Evolutionary conservation across 2,329 filamentous ascomycete genomes (phyloP).

Genomic region (Xylariaceae sp.): DNA sequence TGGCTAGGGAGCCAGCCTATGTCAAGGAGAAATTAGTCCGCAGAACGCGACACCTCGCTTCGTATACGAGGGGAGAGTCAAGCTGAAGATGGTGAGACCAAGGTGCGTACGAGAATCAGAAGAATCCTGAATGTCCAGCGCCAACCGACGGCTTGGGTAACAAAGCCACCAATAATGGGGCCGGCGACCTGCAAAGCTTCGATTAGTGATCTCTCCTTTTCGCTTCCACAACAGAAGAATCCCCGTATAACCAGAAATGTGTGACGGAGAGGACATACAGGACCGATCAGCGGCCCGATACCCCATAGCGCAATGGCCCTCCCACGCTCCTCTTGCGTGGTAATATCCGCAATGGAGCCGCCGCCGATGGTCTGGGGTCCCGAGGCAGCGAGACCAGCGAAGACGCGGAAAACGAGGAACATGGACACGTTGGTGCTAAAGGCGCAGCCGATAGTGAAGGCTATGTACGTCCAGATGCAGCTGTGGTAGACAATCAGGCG

Average conservation of each 20-base stretch:
- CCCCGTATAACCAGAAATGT: too few species aligned
- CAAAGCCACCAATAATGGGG: slow-evolving; percentile 39
- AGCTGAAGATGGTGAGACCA: slow-evolving; percentile 7
- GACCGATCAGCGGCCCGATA: slow-evolving; percentile 34
- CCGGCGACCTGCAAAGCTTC: slow-evolving; percentile 35
- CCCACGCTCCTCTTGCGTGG: slow-evolving; percentile 20
- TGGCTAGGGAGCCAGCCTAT: not conserved
- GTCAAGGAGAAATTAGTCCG: too few species aligned
- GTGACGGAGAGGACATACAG: slow-evolving; percentile 23
- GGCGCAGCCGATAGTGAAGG: slow-evolving; percentile 32
- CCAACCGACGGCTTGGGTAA: slow-evolving; percentile 37
- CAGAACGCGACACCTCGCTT: not conserved
- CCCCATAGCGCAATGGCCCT: slow-evolving; percentile 34
- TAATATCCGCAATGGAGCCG: slow-evolving; percentile 34
- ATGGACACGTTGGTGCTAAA: slow-evolving; percentile 24
- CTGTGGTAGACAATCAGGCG: slow-evolving; percentile 30
- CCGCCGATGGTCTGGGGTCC: slow-evolving; percentile 32
- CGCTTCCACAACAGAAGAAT: too few species aligned
- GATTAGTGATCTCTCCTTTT: too few species aligned
- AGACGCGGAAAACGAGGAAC: slow-evolving; percentile 32
- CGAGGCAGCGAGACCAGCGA: slow-evolving; percentile 27
- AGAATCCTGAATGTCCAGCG: slow-evolving; percentile 41
- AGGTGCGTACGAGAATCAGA: slow-evolving; percentile 28
- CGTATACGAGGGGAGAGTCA: not conserved
- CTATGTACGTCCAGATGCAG: slow-evolving; percentile 30